A percentile compares a stretch with the other conserved stretches of the same genome.
These are phyloP conservation scores for Neopestalotiopsis clavispora DNA, from an alignment of 2,329 filamentous ascomycete genomes.

Conservation along the genomic window DNA sequence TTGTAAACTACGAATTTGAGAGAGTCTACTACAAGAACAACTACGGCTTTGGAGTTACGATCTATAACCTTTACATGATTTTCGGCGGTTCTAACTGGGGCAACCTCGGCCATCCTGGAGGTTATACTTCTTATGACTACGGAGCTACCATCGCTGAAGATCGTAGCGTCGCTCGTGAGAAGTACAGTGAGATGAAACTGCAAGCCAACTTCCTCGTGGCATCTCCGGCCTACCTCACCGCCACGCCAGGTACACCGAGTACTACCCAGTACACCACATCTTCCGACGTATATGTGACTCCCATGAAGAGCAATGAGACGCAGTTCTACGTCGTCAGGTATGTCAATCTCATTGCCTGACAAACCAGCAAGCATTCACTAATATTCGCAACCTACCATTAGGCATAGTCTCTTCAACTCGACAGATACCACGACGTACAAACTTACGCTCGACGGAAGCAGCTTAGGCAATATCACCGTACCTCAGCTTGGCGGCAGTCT, in stretches of 20 bases:
- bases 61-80: conserved; percentile 67
- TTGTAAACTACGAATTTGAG: conserved; percentile 73
- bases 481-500: conserved; percentile 28
- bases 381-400: not conserved
- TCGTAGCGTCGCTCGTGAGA: conserved; percentile 70
- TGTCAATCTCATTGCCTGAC: not conserved
- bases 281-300: conserved; percentile 48
- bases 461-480: conserved; percentile 27
- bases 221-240: conserved; percentile 71
- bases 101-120: conserved; percentile 72
- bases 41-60: conserved; percentile 66
- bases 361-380: not conserved
- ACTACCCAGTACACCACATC: conserved; percentile 57
- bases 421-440: conserved; percentile 29
- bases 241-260: conserved; percentile 55
- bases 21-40: conserved; percentile 82
- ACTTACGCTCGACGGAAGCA: conserved; percentile 28
- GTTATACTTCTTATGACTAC: conserved; percentile 64
- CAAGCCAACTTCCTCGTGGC: conserved; percentile 76
- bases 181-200: conserved; percentile 81
- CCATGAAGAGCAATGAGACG: conserved; percentile 24
- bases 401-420: conserved; percentile 21
- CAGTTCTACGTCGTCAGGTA: conserved; percentile 28
- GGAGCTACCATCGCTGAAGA: conserved; percentile 70
- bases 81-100: conserved; percentile 87